A percentile compares a stretch with the other conserved stretches of the same genome.
phyloP scores from a whole-genome alignment of 2,329 filamentous ascomycete genomes.

The Cryphonectria naterciae region DNA sequence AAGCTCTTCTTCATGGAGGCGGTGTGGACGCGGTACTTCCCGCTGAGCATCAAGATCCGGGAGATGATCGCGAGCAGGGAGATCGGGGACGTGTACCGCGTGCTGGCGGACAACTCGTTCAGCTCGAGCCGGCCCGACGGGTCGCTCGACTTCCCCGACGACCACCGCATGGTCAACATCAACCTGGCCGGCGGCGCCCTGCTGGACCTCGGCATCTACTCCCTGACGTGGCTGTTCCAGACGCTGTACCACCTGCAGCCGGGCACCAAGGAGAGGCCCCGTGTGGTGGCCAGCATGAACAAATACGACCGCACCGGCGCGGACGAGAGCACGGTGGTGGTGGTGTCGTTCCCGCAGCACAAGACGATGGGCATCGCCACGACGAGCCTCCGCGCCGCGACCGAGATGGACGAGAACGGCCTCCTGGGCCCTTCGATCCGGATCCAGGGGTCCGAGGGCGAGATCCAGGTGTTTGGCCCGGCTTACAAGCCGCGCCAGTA shows the following conservation, averaged over 20 bases:
- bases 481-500: slow-evolving; percentile 72
- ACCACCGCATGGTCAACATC: slow-evolving; percentile 78
- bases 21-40: slow-evolving; percentile 90
- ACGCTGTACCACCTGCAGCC: slow-evolving; percentile 81
- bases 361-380: slow-evolving; percentile 74
- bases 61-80: slow-evolving; percentile 62
- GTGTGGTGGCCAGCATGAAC: slow-evolving; percentile 69
- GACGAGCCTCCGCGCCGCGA: slow-evolving; percentile 64
- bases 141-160: slow-evolving; percentile 59
- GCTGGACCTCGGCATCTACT: slow-evolving; percentile 86
- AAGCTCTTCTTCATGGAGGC: slow-evolving; percentile 81
- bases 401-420: slow-evolving; percentile 64
- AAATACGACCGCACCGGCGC: slow-evolving; percentile 72
- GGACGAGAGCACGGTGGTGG: slow-evolving; percentile 78
- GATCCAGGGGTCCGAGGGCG: slow-evolving; percentile 79
- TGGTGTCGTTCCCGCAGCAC: slow-evolving; percentile 73
- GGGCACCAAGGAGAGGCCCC: slow-evolving; percentile 60
- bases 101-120: slow-evolving; percentile 64
- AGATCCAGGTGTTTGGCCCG: slow-evolving; percentile 78
- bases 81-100: slow-evolving; percentile 65
- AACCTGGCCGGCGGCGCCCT: slow-evolving; percentile 82
- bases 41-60: slow-evolving; percentile 75
- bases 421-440: slow-evolving; percentile 69
- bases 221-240: slow-evolving; percentile 89
- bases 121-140: slow-evolving; percentile 61